Evolutionary conservation across 345 rosid genomes (phyloP).

Genomic region (Aquilaria sinensis): DNA sequence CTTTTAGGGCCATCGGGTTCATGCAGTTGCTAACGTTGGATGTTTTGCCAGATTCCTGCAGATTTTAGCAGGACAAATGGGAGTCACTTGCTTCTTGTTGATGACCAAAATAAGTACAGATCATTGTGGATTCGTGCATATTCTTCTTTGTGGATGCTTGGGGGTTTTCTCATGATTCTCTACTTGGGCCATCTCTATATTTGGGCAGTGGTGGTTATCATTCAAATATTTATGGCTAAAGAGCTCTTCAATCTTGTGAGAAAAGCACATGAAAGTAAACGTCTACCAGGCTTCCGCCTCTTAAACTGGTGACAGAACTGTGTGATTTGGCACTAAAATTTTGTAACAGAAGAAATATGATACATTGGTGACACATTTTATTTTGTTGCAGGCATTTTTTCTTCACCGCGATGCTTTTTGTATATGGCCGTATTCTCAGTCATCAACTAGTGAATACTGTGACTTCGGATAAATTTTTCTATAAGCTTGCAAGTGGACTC

Average conservation of each 20-base stretch:
- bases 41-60: slow-evolving; percentile 17
- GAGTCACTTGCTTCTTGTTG: slow-evolving; percentile 45
- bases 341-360: background rate
- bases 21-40: background rate
- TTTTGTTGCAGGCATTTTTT: slow-evolving; percentile 49
- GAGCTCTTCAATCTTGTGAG: slow-evolving; percentile 85
- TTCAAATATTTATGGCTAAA: slow-evolving; percentile 85
- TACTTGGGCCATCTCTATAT: slow-evolving; percentile 94
- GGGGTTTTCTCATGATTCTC: slow-evolving; percentile 53
- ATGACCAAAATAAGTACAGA: slow-evolving; percentile 65
- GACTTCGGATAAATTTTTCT: slow-evolving; percentile 48
- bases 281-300: slow-evolving; percentile 81
- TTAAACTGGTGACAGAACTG: slow-evolving; percentile 48
- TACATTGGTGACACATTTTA: background rate
- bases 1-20: background rate
- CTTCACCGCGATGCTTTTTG: slow-evolving; percentile 71
- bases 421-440: slow-evolving; percentile 66
- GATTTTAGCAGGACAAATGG: slow-evolving; percentile 61
- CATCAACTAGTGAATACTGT: slow-evolving; percentile 57
- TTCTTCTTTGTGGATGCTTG: slow-evolving; percentile 92
- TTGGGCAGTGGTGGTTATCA: slow-evolving; percentile 79
- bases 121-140: slow-evolving; percentile 71
- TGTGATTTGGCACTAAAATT: too few species aligned
- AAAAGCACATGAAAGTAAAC: slow-evolving; percentile 68
- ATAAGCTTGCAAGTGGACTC: slow-evolving; percentile 50